phyloP scores from a whole-genome alignment of 192 early-diverging fungal genomes.

The Lobosporangium transversale region DNA sequence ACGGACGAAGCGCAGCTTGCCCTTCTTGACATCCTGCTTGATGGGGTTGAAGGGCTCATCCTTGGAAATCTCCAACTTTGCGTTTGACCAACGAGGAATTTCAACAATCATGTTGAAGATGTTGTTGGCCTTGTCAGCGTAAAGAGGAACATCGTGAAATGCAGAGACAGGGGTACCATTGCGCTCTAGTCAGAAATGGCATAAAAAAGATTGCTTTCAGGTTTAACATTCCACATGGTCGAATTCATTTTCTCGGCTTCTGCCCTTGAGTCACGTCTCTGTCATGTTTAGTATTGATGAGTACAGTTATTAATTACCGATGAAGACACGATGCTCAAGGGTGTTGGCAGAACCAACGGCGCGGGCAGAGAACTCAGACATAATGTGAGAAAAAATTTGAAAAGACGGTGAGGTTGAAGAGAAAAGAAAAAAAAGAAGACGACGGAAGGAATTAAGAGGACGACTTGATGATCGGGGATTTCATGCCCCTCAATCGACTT shows the following conservation, averaged over 20 bases:
- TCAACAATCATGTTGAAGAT: slow-evolving; percentile 99
- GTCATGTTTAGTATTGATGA: no score
- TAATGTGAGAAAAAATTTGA: slow-evolving; percentile 29
- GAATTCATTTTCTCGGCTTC: no score
- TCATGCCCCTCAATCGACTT: slow-evolving; percentile 21
- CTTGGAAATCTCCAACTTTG: slow-evolving; percentile 98
- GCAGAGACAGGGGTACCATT: slow-evolving; percentile 89
- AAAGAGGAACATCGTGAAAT: slow-evolving; percentile 99
- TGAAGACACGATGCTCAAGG: slow-evolving; percentile 89
- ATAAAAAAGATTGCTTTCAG: no score
- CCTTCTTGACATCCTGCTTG: slow-evolving; percentile 99
- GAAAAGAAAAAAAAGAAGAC: slow-evolving; percentile 13
- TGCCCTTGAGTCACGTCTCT: no score
- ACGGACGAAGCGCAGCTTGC: slow-evolving; percentile 97
- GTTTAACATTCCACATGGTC: no score
- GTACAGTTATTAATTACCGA: slow-evolving; percentile 64
- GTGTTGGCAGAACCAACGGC: slow-evolving; percentile 88
- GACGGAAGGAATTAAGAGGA: neutral
- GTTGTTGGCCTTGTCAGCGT: slow-evolving; percentile 89
- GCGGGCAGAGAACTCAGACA: slow-evolving; percentile 82
- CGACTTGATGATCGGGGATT: neutral
- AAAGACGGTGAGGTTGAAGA: neutral
- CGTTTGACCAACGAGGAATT: slow-evolving; percentile 98
- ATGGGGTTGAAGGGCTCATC: slow-evolving; percentile 98
- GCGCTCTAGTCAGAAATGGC: slow-evolving; percentile 59